Evolutionary conservation across 768 basidiomycete genomes (phyloP).

Genomic region (Jaapia argillacea): DNA sequence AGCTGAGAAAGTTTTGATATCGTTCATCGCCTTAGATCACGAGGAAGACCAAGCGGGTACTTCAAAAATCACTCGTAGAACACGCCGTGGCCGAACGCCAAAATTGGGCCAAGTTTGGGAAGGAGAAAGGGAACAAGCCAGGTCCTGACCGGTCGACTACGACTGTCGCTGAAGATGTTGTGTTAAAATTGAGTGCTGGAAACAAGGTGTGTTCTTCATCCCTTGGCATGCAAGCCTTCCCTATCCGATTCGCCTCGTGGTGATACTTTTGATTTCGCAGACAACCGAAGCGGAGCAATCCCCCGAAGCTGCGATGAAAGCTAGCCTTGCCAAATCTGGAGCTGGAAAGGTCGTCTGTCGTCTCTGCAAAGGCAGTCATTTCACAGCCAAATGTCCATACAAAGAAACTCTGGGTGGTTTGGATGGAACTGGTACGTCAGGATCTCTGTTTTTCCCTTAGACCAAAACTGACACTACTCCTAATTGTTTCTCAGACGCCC

Average conservation of each 20-base stretch:
- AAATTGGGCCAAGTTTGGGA: slow-evolving; percentile 90
- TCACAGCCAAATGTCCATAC: slow-evolving; percentile 97
- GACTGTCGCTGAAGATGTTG: slow-evolving; percentile 73
- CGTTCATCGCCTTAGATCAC: slow-evolving; percentile 50
- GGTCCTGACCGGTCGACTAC: slow-evolving; percentile 93
- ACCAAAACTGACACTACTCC: slow-evolving; percentile 3
- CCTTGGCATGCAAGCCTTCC: neutral
- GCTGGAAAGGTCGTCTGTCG: slow-evolving; percentile 88
- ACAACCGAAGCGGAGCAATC: slow-evolving; percentile 56
- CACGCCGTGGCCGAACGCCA: slow-evolving; percentile 91
- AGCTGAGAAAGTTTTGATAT: neutral
- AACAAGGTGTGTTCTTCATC: slow-evolving; percentile 42
- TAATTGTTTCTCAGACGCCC: slow-evolving; percentile 21
- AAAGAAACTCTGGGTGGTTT: slow-evolving; percentile 85
- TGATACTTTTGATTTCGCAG: slow-evolving; percentile 22
- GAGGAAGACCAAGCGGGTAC: slow-evolving; percentile 72
- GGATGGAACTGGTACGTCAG: slow-evolving; percentile 49
- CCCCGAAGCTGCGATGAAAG: slow-evolving; percentile 57
- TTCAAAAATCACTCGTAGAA: slow-evolving; percentile 90
- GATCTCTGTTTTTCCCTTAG: slow-evolving; percentile 9
- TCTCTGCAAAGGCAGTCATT: slow-evolving; percentile 94
- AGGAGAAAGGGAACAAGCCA: slow-evolving; percentile 75
- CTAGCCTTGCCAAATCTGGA: slow-evolving; percentile 59
- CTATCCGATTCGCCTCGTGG: neutral
- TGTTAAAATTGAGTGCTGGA: slow-evolving; percentile 47